These are phyloP conservation scores for Darksidea phi DNA, from an alignment of 495 filamentous ascomycete genomes.

Conservation along the genomic window DNA sequence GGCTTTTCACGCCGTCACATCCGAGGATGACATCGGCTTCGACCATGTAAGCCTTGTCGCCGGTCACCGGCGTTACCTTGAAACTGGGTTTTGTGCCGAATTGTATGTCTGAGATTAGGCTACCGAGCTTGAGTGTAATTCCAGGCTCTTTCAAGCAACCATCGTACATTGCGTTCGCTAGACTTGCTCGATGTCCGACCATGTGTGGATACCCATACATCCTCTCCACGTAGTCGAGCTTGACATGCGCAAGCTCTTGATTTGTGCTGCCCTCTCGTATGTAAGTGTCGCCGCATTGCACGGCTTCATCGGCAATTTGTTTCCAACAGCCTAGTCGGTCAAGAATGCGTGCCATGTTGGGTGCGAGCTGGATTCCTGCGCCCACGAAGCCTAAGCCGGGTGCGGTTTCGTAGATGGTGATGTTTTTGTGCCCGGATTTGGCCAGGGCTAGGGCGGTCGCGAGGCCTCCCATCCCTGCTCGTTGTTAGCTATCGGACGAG, in stretches of 20 bases:
- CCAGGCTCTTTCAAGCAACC: conserved; percentile 62
- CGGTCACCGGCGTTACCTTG: conserved; percentile 57
- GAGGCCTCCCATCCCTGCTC: conserved; percentile 72
- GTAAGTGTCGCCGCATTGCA: conserved; percentile 54
- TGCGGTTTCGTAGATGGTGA: conserved; percentile 71
- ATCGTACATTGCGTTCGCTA: conserved; percentile 67
- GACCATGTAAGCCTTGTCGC: conserved; percentile 53
- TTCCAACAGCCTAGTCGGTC: conserved; percentile 68
- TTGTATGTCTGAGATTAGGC: conserved; percentile 52
- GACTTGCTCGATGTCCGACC: conserved; percentile 71
- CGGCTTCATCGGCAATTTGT: conserved; percentile 61
- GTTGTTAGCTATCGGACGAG: conserved; percentile 10
- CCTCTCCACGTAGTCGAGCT: conserved; percentile 62
- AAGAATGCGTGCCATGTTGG: conserved; percentile 75
- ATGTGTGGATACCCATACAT: conserved; percentile 74
- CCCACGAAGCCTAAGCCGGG: conserved; percentile 77
- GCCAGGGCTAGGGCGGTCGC: conserved; percentile 70
- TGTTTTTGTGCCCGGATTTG: conserved; percentile 67
- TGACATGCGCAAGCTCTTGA: conserved; percentile 65
- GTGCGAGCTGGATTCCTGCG: conserved; percentile 77
- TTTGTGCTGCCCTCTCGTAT: conserved; percentile 66
- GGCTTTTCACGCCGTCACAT: conserved; percentile 71
- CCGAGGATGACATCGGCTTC: conserved; percentile 69
- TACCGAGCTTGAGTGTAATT: conserved; percentile 70
- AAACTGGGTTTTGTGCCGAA: conserved; percentile 56